Conservation (phyloP, 345 rosid genomes). For the Populus nigra region DNA sequence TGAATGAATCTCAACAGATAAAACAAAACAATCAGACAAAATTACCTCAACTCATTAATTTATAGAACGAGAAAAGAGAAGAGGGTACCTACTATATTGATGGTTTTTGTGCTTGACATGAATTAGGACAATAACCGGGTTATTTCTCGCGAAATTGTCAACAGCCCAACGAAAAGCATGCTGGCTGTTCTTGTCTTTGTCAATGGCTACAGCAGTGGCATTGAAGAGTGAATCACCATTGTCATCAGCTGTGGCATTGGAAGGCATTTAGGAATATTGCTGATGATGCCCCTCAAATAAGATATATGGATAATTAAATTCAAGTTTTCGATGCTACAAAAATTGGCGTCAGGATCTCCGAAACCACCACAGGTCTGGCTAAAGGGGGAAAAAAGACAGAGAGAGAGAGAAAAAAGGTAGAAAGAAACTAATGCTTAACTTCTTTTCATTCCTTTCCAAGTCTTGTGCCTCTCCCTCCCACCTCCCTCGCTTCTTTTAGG, state of each 20-base stretch:
- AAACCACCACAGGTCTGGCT: not conserved
- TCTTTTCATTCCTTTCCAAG: conserved; percentile 3
- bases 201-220: conserved; percentile 70
- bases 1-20: conserved; percentile 4
- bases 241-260: conserved; percentile 17
- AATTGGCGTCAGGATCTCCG: conserved; percentile 4
- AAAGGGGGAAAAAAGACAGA: not conserved
- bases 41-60: not conserved
- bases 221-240: conserved; percentile 31
- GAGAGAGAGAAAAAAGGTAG: not conserved
- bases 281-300: not conserved
- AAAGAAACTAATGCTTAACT: not conserved
- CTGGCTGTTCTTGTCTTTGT: conserved; percentile 76
- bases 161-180: conserved; percentile 88
- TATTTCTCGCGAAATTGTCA: conserved; percentile 51
- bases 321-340: conserved; percentile 1
- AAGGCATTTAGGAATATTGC: conserved; percentile 32
- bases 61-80: conserved; percentile 16
- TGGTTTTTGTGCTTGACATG: conserved; percentile 55
- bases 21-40: not conserved
- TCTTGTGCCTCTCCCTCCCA: conserved; percentile 2
- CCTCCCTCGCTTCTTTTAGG: conserved; percentile 13
- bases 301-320: not conserved
- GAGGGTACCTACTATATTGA: conserved; percentile 64
- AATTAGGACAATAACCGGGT: conserved; percentile 42